Conservation (phyloP, 768 basidiomycete genomes). For the Exsudoporus frostii region DNA sequence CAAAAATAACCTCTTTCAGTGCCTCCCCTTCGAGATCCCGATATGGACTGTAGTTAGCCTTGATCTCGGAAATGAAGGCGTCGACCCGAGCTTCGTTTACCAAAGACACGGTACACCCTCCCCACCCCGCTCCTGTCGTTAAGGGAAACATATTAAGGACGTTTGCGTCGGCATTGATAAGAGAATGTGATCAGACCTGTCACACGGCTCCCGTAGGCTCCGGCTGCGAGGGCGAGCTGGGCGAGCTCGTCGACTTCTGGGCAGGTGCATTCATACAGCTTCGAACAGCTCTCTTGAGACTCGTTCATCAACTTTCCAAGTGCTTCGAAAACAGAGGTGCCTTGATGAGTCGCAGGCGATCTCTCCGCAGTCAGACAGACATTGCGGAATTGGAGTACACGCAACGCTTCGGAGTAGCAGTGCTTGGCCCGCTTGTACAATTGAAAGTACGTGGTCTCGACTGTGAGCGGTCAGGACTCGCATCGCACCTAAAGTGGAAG, state of each 20-base stretch:
- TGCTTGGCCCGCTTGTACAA: conserved; percentile 81
- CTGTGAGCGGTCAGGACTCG: conserved; percentile 23
- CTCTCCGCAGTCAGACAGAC: conserved; percentile 50
- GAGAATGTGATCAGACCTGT: conserved; percentile 50
- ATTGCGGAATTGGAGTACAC: conserved; percentile 75
- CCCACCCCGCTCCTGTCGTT: conserved; percentile 78
- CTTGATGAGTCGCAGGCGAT: conserved; percentile 14
- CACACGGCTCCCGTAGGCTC: conserved; percentile 79
- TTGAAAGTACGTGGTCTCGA: conserved; percentile 78
- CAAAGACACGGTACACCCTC: conserved; percentile 84
- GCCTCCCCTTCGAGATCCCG: conserved; percentile 52
- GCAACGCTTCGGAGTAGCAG: conserved; percentile 74
- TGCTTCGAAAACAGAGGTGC: conserved; percentile 35
- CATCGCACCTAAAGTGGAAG: not conserved
- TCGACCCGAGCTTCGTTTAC: conserved; percentile 63
- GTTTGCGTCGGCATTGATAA: not conserved
- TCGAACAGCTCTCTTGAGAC: conserved; percentile 67
- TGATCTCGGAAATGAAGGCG: conserved; percentile 60
- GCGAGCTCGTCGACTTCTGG: conserved; percentile 73
- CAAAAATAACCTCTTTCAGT: conserved; percentile 70
- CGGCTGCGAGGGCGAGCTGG: conserved; percentile 58
- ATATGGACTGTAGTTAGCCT: conserved; percentile 63
- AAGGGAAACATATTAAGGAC: not conserved
- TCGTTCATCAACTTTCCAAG: conserved; percentile 78
- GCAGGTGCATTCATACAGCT: conserved; percentile 76